These are phyloP conservation scores for Willaertia magna DNA, from an alignment of 208 protist genomes.

Conservation along the genomic window DNA sequence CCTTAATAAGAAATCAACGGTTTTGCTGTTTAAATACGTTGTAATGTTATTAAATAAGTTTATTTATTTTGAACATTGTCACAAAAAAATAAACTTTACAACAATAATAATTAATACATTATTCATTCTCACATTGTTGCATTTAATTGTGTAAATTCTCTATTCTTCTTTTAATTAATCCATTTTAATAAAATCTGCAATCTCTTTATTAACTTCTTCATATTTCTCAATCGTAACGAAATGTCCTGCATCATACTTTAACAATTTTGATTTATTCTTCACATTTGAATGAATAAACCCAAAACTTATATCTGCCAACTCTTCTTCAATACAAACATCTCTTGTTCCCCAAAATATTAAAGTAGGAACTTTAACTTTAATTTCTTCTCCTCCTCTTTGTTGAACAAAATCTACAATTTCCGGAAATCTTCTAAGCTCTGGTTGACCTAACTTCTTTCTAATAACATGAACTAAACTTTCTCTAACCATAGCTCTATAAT, in stretches of 20 bases:
- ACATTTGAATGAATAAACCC: neutral
- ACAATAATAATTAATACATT: no score
- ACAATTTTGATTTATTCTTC: neutral
- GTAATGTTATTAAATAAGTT: no score
- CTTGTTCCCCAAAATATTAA: neutral
- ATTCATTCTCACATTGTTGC: no score
- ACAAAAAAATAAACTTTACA: no score
- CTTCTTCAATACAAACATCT: neutral
- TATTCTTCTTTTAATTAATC: no score
- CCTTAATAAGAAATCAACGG: no score
- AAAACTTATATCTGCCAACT: neutral
- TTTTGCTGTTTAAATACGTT: no score
- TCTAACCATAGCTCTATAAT: neutral
- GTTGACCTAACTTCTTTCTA: neutral
- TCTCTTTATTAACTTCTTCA: neutral
- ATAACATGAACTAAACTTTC: neutral
- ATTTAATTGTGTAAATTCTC: no score
- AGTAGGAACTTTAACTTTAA: neutral
- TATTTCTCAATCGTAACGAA: neutral
- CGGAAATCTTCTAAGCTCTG: neutral
- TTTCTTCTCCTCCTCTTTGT: neutral
- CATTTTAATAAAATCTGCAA: neutral
- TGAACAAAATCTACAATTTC: no score
- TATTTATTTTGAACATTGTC: no score
- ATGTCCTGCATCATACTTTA: neutral